Evolutionary conservation across 306 rosid genomes (phyloP).

Genomic region (Gillenia trifoliata): DNA sequence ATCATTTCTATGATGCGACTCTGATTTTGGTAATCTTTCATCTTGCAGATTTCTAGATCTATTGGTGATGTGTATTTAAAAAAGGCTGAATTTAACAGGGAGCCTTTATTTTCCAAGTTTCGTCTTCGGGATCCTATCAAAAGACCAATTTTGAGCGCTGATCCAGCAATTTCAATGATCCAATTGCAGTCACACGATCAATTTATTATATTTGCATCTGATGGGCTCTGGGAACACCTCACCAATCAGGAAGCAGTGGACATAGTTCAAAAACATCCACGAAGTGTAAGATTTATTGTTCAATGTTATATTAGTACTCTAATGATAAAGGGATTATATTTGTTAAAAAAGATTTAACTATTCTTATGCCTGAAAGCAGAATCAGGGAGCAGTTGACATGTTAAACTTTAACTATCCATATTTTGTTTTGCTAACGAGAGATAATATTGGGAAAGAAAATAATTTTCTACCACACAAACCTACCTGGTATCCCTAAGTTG

Average conservation of each 20-base stretch:
- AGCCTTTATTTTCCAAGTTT: conserved; percentile 73
- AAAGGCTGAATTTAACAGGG: conserved; percentile 82
- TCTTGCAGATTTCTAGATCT: conserved; percentile 73
- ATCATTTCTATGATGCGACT: conserved; percentile 3
- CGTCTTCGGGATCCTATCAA: conserved; percentile 67
- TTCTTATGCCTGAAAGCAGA: neutral
- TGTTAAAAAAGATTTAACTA: neutral
- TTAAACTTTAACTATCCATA: neutral
- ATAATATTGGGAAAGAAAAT: neutral
- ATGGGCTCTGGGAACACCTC: conserved; percentile 97
- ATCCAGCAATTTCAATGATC: conserved; percentile 59
- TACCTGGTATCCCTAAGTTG: neutral
- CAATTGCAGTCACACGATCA: conserved; percentile 74
- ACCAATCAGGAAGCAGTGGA: conserved; percentile 93
- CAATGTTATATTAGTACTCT: neutral
- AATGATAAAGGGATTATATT: neutral
- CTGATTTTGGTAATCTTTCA: conserved; percentile 9
- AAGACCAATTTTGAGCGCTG: conserved; percentile 75
- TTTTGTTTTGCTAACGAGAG: neutral
- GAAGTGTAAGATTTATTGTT: conserved; percentile 40
- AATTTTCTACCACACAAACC: conserved; percentile 1
- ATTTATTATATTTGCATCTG: conserved; percentile 84
- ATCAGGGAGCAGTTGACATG: neutral
- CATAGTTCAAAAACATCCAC: conserved; percentile 74
- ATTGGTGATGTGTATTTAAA: conserved; percentile 89